Base-by-base conservation (phyloP, 192 early-diverging fungal genomes). In the Geranomyces michiganensis region DNA sequence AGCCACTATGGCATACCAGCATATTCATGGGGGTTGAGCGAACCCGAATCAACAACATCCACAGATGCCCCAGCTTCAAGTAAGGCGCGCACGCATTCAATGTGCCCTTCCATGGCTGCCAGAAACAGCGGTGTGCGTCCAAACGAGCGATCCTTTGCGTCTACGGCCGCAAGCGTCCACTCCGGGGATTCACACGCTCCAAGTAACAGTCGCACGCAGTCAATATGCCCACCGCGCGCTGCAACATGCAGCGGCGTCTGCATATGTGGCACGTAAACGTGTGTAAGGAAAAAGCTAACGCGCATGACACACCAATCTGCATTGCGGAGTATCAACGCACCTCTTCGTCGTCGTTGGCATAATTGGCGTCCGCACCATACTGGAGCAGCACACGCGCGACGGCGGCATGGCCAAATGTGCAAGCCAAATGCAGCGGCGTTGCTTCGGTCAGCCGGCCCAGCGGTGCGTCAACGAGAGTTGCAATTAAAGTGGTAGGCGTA, bases 121-220 rank as follows among this genome's bases (percentile, higher is more conserved):
- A 88, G 70, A 56, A 84, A 84, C 33, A 91, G 53, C 21, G 90
- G 82, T 0, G 90, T 89, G 78, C 83, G 79, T n/a, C 86, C 87
- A 75, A 86, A 84, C 17, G 81, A 62, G 7, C 72, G 79, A 29
- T 91, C 90, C 5, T 79, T 66, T 15, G 81, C 67, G 30, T 88
- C 81, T 1, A 84, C 32, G 55, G 81, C 72, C 2, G 81, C 84
- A 32, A 67, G 53, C 19, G 51, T 76, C 73, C 73, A 67, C 8
- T 26, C 30, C 21, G 27, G 64, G 4, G 51, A 26, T 24, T 29
- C 81, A 47, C 14, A n/a, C 43, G 9, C 61, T 32, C 73, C 77
- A 27, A 90, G 67, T 27, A 91, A 62, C 12, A 85, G 51, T 45
- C 60, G 62, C 9, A 87, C 79, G 62, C 87, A 87, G 15, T 81